phyloP scores from a whole-genome alignment of 345 rosid genomes.

The Ceriops zippeliana region DNA sequence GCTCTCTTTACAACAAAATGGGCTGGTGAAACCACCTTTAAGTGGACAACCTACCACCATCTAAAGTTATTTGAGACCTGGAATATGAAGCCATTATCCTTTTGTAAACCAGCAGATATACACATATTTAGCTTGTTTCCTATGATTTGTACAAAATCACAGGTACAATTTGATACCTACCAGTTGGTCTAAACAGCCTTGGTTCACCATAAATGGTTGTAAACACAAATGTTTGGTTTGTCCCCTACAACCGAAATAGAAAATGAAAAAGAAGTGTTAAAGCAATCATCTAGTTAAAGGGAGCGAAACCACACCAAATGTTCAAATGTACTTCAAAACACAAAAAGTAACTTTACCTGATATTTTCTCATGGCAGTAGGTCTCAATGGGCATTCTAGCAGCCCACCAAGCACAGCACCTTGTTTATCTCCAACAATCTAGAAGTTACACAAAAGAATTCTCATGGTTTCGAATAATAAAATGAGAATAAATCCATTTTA shows the following conservation, averaged over 20 bases:
- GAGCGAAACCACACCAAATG: conserved; percentile 5
- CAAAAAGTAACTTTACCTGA: conserved; percentile 43
- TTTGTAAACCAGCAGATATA: neutral
- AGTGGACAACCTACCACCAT: neutral
- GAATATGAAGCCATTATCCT: neutral
- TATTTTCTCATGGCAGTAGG: conserved; percentile 88
- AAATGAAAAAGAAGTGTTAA: neutral
- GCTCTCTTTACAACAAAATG: neutral
- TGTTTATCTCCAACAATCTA: conserved; percentile 79
- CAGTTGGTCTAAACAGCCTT: conserved; percentile 88
- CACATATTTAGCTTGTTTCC: neutral
- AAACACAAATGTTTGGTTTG: conserved; percentile 80
- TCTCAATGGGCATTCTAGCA: conserved; percentile 73
- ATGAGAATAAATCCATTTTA: too few relatives aligned
- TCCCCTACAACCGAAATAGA: conserved; percentile 46
- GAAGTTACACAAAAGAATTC: conserved; percentile 17
- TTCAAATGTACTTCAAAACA: neutral
- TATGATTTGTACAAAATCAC: neutral
- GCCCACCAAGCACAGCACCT: conserved; percentile 83
- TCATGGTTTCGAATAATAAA: conserved; percentile 1
- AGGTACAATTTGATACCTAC: conserved; percentile 30
- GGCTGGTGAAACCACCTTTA: neutral
- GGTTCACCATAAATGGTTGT: conserved; percentile 88
- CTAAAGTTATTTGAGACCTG: neutral
- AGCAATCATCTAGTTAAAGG: neutral